These are phyloP conservation scores for Globisporangium lucens DNA, from an alignment of 352 stramenopile genomes.

Conservation along the genomic window DNA sequence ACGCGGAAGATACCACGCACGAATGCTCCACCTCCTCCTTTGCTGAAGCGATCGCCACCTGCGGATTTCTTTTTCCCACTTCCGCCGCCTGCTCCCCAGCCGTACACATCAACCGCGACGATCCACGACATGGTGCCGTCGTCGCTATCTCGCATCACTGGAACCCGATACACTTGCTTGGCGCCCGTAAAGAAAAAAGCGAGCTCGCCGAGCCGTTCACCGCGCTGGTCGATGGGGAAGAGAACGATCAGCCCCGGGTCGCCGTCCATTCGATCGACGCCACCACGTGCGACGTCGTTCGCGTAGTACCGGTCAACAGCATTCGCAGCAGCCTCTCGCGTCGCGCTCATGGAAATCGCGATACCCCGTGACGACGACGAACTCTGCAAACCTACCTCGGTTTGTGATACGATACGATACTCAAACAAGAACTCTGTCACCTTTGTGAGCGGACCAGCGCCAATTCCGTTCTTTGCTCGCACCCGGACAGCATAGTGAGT, in stretches of 20 bases:
- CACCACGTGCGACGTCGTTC: slow-evolving; percentile 47
- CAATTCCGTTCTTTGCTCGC: slow-evolving; percentile 28
- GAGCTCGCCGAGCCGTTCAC: slow-evolving; percentile 38
- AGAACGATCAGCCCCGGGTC: slow-evolving; percentile 53
- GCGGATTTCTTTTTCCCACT: slow-evolving; percentile 32
- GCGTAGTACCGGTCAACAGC: slow-evolving; percentile 58
- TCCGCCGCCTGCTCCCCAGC: slow-evolving; percentile 75
- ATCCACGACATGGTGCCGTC: slow-evolving; percentile 31
- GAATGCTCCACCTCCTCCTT: slow-evolving; percentile 75
- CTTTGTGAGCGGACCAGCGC: slow-evolving; percentile 25
- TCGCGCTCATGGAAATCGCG: slow-evolving; percentile 23
- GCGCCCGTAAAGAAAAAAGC: slow-evolving; percentile 40
- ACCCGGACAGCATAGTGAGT: slow-evolving; percentile 43
- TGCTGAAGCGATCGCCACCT: slow-evolving; percentile 19
- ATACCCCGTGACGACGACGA: not conserved
- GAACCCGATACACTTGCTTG: slow-evolving; percentile 29
- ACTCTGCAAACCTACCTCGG: not conserved
- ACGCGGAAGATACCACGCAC: slow-evolving; percentile 50
- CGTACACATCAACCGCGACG: slow-evolving; percentile 63
- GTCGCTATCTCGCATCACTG: slow-evolving; percentile 18
- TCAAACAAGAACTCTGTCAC: slow-evolving; percentile 41
- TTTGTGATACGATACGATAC: slow-evolving; percentile 9
- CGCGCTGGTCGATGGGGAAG: slow-evolving; percentile 47
- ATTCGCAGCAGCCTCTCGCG: slow-evolving; percentile 36
- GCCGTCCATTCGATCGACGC: slow-evolving; percentile 31